These are phyloP conservation scores for Calonectria crousiana DNA, from an alignment of 2,329 filamentous ascomycete genomes.

Conservation along the genomic window DNA sequence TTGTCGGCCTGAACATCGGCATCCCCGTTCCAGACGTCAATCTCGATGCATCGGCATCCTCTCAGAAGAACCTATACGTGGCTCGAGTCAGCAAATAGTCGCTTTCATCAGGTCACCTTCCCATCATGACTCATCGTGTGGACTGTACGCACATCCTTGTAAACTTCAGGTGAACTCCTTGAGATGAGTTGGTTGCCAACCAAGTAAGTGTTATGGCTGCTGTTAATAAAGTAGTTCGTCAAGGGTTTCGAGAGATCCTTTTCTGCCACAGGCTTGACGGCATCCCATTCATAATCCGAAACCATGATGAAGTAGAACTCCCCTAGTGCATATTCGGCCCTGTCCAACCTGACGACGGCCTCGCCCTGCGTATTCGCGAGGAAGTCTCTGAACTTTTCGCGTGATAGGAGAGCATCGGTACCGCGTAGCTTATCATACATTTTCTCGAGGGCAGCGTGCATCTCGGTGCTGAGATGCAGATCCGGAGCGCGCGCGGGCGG, in stretches of 20 bases:
- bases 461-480: constrained; percentile 60
- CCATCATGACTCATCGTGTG: background rate
- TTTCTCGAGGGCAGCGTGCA: constrained; percentile 61
- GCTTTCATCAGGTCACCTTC: background rate
- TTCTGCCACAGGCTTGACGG: constrained; percentile 56
- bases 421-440: constrained; percentile 61
- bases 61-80: constrained; percentile 72
- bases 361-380: constrained; percentile 64
- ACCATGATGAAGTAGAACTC: constrained; percentile 66
- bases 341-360: constrained; percentile 46
- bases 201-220: constrained; percentile 94
- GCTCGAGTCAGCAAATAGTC: background rate
- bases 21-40: constrained; percentile 92
- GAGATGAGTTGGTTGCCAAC: constrained; percentile 88
- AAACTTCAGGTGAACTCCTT: constrained; percentile 81
- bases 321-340: constrained; percentile 58
- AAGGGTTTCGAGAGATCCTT: constrained; percentile 76
- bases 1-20: constrained; percentile 50
- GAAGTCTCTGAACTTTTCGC: constrained; percentile 60
- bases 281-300: constrained; percentile 57
- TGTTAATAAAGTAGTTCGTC: constrained; percentile 93
- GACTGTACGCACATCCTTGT: constrained; percentile 72
- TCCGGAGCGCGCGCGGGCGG: constrained; percentile 38
- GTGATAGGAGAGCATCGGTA: constrained; percentile 45
- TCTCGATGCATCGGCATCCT: constrained; percentile 91